Conservation (phyloP, 2,329 filamentous ascomycete species). For the Colletotrichum theobromicola region DNA sequence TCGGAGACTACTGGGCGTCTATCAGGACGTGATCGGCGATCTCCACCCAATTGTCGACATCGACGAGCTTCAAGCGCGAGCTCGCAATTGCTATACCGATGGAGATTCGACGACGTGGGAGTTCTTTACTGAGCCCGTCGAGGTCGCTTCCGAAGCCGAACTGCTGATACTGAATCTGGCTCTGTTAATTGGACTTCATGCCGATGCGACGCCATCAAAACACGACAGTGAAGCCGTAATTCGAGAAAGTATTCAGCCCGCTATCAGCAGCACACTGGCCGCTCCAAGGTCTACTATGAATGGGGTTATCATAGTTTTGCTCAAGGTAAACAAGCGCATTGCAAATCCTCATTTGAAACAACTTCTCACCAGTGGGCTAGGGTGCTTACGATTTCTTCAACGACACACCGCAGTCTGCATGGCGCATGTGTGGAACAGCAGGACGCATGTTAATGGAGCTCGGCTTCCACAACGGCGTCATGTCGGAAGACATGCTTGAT, state of each 20-base stretch:
- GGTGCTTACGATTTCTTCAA: slow-evolving; percentile 29
- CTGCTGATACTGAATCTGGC: slow-evolving; percentile 16
- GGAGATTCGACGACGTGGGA: neutral
- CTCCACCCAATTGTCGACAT: neutral
- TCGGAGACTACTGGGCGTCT: neutral
- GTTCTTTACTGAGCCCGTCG: neutral
- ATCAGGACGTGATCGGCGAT: neutral
- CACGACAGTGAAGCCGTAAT: neutral
- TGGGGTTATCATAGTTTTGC: neutral
- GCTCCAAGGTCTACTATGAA: neutral
- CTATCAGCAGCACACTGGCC: neutral
- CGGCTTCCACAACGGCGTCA: slow-evolving; percentile 30
- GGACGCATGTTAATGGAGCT: slow-evolving; percentile 31
- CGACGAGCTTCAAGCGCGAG: neutral
- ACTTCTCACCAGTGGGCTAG: neutral
- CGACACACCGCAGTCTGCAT: slow-evolving; percentile 26
- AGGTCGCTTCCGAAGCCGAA: slow-evolving; percentile 2
- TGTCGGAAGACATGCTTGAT: slow-evolving; percentile 22
- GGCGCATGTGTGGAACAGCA: slow-evolving; percentile 31
- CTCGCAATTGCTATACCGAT: neutral
- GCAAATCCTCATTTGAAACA: neutral
- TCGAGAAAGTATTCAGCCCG: neutral
- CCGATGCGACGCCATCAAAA: neutral
- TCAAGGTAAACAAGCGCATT: neutral
- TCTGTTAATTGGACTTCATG: slow-evolving; percentile 15